Evolutionary conservation across 208 protist genomes (phyloP), one percentile per base, ranked within the genome.

Genomic region (Trypanosoma brucei): DNA sequence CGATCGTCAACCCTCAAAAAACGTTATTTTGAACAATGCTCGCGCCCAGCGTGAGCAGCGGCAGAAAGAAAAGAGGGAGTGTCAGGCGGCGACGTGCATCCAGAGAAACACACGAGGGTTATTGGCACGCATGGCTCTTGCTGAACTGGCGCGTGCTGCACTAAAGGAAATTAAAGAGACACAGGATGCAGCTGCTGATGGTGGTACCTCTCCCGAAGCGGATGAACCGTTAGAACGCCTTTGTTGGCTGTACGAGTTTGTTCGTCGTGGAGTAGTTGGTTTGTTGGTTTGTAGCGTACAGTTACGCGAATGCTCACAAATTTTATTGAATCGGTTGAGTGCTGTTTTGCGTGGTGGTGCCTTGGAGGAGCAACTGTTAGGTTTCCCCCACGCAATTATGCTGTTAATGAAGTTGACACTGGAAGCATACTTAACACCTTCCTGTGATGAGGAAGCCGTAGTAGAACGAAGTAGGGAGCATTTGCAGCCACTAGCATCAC

Each of bases 1-100:
- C 3, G 85, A 95, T 53, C 78, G 89, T 56, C 71, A 75, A 37
- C 79, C 72, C 3, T 76, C 76, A 1, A 66, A 75, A 5, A 70
- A 73, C 31, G 61, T 72, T 13, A 76, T 92, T 37, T 37, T 95
- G 13, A 59, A 62, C 22, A 75, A 91, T n/a, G 72, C 84, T 1
- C 77, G 77, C 3, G 59, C 48, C 30, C 69, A 74, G 42, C 84
- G 85, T 40, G 72, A 79, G 34, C 58, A 58, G 51, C 72, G 85
- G 1, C 82, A 85, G 56, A 68, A 75, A 48, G 77, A 86, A 50
- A 39, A 68, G 22, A 63, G 72, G 0, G 78, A 70, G 54, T 57
- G 52, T 4, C 54, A 61, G 2, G 79, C 84, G 2, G 78, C 72
- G 1, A 31, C 63, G 56, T 65, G 62, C 22, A 56, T 93, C 30